A percentile compares a stretch with the other conserved stretches of the same genome.
Evolutionary conservation across 176 grass and related monocot species (phyloP).

Genomic region (Lolium multiflorum): DNA sequence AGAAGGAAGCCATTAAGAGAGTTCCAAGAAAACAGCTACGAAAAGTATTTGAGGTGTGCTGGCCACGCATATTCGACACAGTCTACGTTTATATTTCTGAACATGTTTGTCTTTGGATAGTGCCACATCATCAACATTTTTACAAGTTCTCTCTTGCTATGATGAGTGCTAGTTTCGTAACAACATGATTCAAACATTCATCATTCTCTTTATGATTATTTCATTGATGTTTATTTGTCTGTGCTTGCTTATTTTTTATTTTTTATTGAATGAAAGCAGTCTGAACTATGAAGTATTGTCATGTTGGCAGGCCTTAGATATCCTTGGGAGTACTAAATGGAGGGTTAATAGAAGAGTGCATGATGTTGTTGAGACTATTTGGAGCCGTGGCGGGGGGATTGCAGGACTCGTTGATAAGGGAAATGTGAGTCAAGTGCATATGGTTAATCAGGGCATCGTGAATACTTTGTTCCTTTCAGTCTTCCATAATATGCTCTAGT

Average conservation of each 20-base stretch:
- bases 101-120: background rate
- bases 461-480: conserved; percentile 14
- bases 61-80: conserved; percentile 31
- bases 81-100: conserved; percentile 26
- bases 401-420: conserved; percentile 81
- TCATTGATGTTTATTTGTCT: conserved; percentile 11
- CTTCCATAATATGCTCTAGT: conserved; percentile 11
- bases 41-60: conserved; percentile 86
- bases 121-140: background rate
- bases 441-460: conserved; percentile 19
- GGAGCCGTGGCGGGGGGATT: conserved; percentile 83
- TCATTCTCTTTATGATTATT: conserved; percentile 33
- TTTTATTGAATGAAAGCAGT: conserved; percentile 25
- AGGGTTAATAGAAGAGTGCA: conserved; percentile 89
- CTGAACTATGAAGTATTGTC: conserved; percentile 40
- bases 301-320: conserved; percentile 79
- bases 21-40: conserved; percentile 77
- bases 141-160: conserved; percentile 12
- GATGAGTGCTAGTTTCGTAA: background rate
- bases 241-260: conserved; percentile 32
- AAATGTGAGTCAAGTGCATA: conserved; percentile 72
- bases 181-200: background rate
- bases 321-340: conserved; percentile 95
- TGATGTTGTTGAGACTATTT: conserved; percentile 82
- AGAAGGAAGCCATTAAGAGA: conserved; percentile 80